Percentiles rank a stretch among this genome's conserved stretches.
These are phyloP conservation scores for Lithospermum erythrorhizon DNA, from an alignment of 257 asterid genomes.

Conservation along the genomic window DNA sequence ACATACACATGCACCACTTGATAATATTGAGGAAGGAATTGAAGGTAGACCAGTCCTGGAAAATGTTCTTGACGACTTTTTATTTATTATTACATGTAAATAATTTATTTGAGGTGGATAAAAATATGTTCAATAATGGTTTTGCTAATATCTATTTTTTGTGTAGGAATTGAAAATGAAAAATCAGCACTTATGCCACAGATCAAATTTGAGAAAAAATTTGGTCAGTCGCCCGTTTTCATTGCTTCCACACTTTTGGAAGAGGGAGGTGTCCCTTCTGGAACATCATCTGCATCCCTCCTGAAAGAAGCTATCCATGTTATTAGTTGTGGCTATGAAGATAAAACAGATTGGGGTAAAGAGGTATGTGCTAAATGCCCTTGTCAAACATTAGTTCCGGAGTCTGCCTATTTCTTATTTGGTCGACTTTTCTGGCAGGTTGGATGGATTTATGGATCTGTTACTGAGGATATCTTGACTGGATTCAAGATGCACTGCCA, in stretches of 20 bases:
- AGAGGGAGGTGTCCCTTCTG: slow-evolving; percentile 80
- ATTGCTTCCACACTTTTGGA: slow-evolving; percentile 80
- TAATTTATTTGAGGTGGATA: not conserved
- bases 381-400: not conserved
- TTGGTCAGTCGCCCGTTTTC: slow-evolving; percentile 91
- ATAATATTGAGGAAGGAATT: slow-evolving; percentile 87
- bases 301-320: slow-evolving; percentile 97
- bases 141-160: slow-evolving; percentile 3
- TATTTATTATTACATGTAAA: not conserved
- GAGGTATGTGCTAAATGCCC: slow-evolving; percentile 41
- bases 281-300: slow-evolving; percentile 87
- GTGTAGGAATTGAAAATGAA: slow-evolving; percentile 69
- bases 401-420: slow-evolving; percentile 3
- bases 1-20: slow-evolving; percentile 97
- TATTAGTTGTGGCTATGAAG: slow-evolving; percentile 93
- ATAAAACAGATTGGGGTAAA: slow-evolving; percentile 96
- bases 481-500: slow-evolving; percentile 99
- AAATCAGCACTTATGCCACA: slow-evolving; percentile 80
- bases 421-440: slow-evolving; percentile 30
- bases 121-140: not conserved
- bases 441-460: slow-evolving; percentile 97
- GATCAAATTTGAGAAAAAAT: slow-evolving; percentile 74
- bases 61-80: not conserved
- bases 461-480: slow-evolving; percentile 93
- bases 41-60: slow-evolving; percentile 42